These are phyloP conservation scores for Ziziphus jujuba DNA, from an alignment of 306 rosid genomes.

Conservation along the genomic window DNA sequence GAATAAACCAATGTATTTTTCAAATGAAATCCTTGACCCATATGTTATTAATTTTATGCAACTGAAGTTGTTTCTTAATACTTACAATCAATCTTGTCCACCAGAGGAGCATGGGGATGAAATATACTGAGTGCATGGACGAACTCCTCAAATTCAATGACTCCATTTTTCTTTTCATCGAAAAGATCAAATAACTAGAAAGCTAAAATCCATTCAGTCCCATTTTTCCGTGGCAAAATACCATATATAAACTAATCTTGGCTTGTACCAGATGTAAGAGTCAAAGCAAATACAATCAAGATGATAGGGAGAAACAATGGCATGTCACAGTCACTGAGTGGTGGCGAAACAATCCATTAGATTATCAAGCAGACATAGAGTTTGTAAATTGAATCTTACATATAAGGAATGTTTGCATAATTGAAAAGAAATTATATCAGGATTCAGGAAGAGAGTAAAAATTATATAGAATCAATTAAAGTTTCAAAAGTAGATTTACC, in stretches of 20 bases:
- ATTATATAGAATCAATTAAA: too few species aligned
- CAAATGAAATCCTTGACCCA: constrained; percentile 8
- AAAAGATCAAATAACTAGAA: constrained; percentile 65
- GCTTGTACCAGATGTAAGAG: background rate
- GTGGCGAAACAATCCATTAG: too few species aligned
- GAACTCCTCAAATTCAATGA: constrained; percentile 76
- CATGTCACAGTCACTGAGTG: too few species aligned
- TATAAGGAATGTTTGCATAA: too few species aligned
- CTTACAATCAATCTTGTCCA: constrained; percentile 68
- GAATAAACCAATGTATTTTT: background rate
- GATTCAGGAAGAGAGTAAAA: too few species aligned
- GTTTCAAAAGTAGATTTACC: too few species aligned
- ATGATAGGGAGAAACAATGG: too few species aligned
- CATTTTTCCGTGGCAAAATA: too few species aligned
- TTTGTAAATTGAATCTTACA: too few species aligned
- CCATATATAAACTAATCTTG: background rate
- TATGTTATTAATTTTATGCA: constrained; percentile 8
- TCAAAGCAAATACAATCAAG: background rate
- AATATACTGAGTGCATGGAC: constrained; percentile 64
- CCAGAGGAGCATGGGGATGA: constrained; percentile 60
- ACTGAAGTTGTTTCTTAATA: constrained; percentile 20
- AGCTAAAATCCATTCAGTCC: too few species aligned
- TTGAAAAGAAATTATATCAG: too few species aligned
- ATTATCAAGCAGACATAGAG: too few species aligned
- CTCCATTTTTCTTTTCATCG: constrained; percentile 64